Evolutionary conservation across 2,329 filamentous ascomycete species (phyloP).

Genomic region (Setomelanomma holmii): DNA sequence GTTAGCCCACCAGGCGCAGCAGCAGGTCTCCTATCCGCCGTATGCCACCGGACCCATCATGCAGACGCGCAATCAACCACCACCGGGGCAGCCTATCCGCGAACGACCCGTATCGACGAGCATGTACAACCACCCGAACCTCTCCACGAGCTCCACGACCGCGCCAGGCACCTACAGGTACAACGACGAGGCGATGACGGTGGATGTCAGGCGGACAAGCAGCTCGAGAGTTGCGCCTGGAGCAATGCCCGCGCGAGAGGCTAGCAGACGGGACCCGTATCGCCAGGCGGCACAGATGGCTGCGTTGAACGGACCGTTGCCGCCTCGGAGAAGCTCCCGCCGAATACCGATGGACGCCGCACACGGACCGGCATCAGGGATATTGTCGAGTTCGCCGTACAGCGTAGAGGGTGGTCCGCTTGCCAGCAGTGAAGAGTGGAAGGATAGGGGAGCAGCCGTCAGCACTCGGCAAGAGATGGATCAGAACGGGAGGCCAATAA

Average conservation of each 20-base stretch:
- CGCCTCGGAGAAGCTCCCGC: conserved; percentile 78
- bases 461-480: conserved; percentile 84
- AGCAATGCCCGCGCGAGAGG: conserved; percentile 70
- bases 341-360: conserved; percentile 65
- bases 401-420: conserved; percentile 64
- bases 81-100: conserved; percentile 37
- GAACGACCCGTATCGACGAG: conserved; percentile 53
- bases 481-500: conserved; percentile 79
- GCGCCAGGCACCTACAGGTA: conserved; percentile 55
- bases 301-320: conserved; percentile 67
- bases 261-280: conserved; percentile 74
- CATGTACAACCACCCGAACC: conserved; percentile 58
- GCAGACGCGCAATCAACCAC: conserved; percentile 36
- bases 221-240: conserved; percentile 69
- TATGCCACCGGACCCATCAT: conserved; percentile 34
- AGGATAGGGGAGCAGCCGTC: conserved; percentile 90
- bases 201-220: conserved; percentile 58
- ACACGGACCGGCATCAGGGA: conserved; percentile 21
- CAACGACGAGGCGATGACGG: conserved; percentile 51
- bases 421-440: conserved; percentile 88
- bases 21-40: conserved; percentile 42
- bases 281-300: conserved; percentile 63
- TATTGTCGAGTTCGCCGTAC: conserved; percentile 54
- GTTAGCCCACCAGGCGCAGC: conserved; percentile 51
- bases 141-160: conserved; percentile 54